Conservation (phyloP, 2,329 filamentous ascomycete genomes). For the Rutstroemia sp. region DNA sequence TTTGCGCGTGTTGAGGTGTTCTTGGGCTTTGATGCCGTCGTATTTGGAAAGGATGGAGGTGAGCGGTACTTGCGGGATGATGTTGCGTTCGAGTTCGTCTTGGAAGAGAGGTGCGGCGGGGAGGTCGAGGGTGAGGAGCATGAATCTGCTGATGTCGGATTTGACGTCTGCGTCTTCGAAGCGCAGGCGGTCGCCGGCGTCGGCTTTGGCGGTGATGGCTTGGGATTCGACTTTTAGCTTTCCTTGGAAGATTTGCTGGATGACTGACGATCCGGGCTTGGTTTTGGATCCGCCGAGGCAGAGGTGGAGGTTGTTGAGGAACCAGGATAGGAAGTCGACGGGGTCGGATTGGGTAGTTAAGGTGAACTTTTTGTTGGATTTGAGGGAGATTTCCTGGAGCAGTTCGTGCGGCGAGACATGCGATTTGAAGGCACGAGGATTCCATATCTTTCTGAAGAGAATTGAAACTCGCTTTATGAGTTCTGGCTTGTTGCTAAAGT, state of each 20-base stretch:
- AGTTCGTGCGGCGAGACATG: conserved; percentile 97
- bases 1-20: conserved; percentile 80
- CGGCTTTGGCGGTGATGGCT: conserved; percentile 83
- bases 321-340: conserved; percentile 95
- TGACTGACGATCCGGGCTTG: conserved; percentile 74
- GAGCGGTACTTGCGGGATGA: conserved; percentile 87
- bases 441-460: conserved; percentile 95
- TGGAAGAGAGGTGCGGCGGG: conserved; percentile 92
- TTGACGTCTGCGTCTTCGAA: conserved; percentile 87
- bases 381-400: conserved; percentile 85
- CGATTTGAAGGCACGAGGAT: conserved; percentile 88
- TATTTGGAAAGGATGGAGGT: conserved; percentile 84
- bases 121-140: conserved; percentile 88
- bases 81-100: conserved; percentile 88
- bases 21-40: conserved; percentile 79
- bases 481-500: conserved; percentile 67
- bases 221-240: conserved; percentile 88
- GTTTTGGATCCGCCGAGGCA: conserved; percentile 84
- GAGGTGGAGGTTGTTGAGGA: conserved; percentile 90
- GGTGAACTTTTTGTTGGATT: conserved; percentile 87
- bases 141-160: conserved; percentile 69
- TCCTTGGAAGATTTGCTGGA: conserved; percentile 92
- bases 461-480: conserved; percentile 83
- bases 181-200: conserved; percentile 76
- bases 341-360: conserved; percentile 89